These are phyloP conservation scores for Blastobotrys terrestris DNA, from an alignment of 805 yeast species.

Conservation along the genomic window DNA sequence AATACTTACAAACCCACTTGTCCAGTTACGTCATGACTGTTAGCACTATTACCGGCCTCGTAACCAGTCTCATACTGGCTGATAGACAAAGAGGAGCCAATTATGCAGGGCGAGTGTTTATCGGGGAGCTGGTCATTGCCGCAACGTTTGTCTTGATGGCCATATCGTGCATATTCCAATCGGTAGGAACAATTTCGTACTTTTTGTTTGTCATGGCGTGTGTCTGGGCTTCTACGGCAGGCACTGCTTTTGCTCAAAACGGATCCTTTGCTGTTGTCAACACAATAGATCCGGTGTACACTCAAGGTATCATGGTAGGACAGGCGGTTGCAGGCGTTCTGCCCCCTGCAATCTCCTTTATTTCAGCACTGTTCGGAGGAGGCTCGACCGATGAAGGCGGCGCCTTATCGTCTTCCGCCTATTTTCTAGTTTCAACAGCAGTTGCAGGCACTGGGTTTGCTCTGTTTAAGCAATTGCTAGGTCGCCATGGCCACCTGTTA, in stretches of 20 bases:
- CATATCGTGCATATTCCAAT: constrained; percentile 33
- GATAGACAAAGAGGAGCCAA: constrained; percentile 56
- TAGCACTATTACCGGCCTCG: constrained; percentile 62
- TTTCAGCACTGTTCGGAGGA: constrained; percentile 5
- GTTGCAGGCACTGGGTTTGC: constrained; percentile 40
- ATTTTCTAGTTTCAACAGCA: constrained; percentile 47
- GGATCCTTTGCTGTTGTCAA: constrained; percentile 86
- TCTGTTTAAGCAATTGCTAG: constrained; percentile 26
- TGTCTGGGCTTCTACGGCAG: constrained; percentile 61
- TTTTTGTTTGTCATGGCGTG: constrained; percentile 52
- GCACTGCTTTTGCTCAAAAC: constrained; percentile 80
- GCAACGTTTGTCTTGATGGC: constrained; percentile 54
- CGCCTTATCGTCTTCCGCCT: constrained; percentile 25
- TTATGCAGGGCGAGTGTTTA: constrained; percentile 48
- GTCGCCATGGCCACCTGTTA: constrained; percentile 5
- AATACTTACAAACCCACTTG: constrained; percentile 43
- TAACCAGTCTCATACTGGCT: constrained; percentile 55
- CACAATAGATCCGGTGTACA: constrained; percentile 64
- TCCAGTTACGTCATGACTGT: constrained; percentile 85
- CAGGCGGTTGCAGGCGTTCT: constrained; percentile 92
- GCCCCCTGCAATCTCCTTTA: constrained; percentile 66
- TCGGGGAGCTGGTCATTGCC: constrained; percentile 57
- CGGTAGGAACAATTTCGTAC: constrained; percentile 22
- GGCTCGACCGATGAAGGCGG: background rate
- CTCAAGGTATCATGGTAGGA: constrained; percentile 91